Evolutionary conservation across 2,329 filamentous ascomycete species (phyloP), one percentile per base, ranked within the genome.

Genomic region (Rugonectria rugulosa): DNA sequence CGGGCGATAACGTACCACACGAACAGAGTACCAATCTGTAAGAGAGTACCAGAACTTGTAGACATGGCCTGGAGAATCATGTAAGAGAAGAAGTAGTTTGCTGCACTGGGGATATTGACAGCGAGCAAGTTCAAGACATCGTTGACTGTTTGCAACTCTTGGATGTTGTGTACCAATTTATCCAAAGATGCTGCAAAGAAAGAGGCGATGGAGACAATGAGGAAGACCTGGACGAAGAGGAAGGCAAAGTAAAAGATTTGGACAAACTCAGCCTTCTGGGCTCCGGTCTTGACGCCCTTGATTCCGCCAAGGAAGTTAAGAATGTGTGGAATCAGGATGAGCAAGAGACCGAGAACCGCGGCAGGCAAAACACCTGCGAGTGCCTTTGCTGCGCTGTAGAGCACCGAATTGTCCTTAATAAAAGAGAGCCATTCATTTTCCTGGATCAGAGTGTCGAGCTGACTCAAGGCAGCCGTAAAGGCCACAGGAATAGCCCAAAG

Each of bases 51-150:
- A 1, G 94, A 94, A 72, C 92, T 97, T 60, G 91, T 92, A 60
- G 91, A 92, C 66, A 98, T 81, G 1, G 93, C 92, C 68, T 98
- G 95, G 9, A 99, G 87, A 70, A 97, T 89, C 87, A 99, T 93
- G 82, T 99, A 99, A 1, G 92, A 94, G 80, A 97, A 98, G 79
- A 98, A 99, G 74, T 98, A 99, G 70, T 97, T 97, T 65, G 92
- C 90, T 0, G 93, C 89, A 64, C 86, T 90, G 2, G 95, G 95
- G 5, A 99, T 78, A 57, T 93, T 95, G 10, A 79, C 72, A 0
- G 94, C 94, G 23, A 99, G 77, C 0, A 90, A 80, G 15, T 85
- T 73, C 0, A 95, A 85, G 53, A 96, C 84, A 31, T 81, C 81
- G n/a, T 78, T 75, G 7, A 91, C 87, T 40, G 91, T 81, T 3